These are phyloP conservation scores for Neospora caninum DNA, from an alignment of 169 alveolate species.

Conservation along the genomic window DNA sequence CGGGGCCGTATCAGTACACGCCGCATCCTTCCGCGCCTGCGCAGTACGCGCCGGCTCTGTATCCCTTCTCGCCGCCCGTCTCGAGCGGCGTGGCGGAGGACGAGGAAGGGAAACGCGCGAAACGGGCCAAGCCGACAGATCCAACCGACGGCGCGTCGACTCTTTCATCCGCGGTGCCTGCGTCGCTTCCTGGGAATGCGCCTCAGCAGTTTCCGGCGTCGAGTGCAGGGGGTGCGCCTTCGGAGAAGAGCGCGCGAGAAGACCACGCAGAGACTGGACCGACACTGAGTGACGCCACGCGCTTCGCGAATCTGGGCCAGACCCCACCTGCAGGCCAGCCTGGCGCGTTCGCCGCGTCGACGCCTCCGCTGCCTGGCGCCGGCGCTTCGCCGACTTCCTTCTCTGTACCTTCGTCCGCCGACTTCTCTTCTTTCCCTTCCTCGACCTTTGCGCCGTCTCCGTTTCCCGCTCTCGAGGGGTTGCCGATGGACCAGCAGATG, in stretches of 20 bases:
- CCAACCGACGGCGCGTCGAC: no score
- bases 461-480: background rate
- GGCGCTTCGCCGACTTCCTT: background rate
- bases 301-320: no score
- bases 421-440: background rate
- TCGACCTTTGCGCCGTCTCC: background rate
- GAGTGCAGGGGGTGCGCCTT: no score
- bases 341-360: no score
- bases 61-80: background rate
- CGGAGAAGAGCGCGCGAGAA: no score
- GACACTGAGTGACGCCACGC: no score
- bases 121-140: background rate
- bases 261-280: no score
- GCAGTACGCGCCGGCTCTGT: background rate
- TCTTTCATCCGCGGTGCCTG: no score
- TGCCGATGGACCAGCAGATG: background rate
- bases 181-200: no score
- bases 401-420: background rate
- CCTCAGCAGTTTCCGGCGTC: no score
- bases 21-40: background rate
- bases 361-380: background rate
- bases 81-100: background rate
- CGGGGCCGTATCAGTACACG: no score
- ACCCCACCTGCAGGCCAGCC: no score
- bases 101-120: background rate